Evolutionary conservation across 331 rosid genomes (phyloP).

Genomic region (Quercus tomentella): DNA sequence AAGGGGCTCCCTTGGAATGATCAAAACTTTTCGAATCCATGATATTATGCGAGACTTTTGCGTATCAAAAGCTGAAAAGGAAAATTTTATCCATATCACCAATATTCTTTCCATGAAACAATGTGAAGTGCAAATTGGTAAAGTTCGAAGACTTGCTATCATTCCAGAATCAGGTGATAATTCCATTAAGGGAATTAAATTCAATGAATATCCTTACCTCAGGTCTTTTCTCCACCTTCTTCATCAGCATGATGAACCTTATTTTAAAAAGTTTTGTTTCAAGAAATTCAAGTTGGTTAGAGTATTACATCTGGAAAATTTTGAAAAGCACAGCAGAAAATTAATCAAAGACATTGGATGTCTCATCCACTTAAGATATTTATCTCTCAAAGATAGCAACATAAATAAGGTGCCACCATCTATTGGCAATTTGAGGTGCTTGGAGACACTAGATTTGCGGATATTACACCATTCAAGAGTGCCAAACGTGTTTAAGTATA

Average conservation of each 20-base stretch:
- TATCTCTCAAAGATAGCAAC: neutral
- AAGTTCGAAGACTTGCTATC: too few relatives aligned
- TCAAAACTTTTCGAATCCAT: constrained; percentile 42
- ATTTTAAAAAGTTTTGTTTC: constrained; percentile 23
- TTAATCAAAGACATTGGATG: constrained; percentile 45
- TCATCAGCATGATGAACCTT: neutral
- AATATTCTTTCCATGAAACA: too few relatives aligned
- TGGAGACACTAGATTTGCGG: too few relatives aligned
- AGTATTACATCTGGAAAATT: constrained; percentile 42
- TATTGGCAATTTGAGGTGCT: too few relatives aligned
- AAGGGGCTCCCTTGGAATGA: constrained; percentile 38
- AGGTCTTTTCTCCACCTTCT: constrained; percentile 42
- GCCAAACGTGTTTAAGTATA: too few relatives aligned
- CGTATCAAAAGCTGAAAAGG: too few relatives aligned
- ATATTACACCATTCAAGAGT: too few relatives aligned
- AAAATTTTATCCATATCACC: too few relatives aligned
- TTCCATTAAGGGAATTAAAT: too few relatives aligned
- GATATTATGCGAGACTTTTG: constrained; percentile 21
- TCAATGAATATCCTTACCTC: constrained; percentile 20
- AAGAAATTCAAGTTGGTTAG: constrained; percentile 25
- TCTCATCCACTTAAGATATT: constrained; percentile 27
- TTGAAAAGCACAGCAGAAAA: constrained; percentile 25
- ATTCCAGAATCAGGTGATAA: too few relatives aligned
- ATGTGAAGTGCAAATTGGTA: too few relatives aligned
- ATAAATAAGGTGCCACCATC: too few relatives aligned